phyloP scores from a whole-genome alignment of 2,329 filamentous ascomycete genomes.

The Mycogone perniciosa region DNA sequence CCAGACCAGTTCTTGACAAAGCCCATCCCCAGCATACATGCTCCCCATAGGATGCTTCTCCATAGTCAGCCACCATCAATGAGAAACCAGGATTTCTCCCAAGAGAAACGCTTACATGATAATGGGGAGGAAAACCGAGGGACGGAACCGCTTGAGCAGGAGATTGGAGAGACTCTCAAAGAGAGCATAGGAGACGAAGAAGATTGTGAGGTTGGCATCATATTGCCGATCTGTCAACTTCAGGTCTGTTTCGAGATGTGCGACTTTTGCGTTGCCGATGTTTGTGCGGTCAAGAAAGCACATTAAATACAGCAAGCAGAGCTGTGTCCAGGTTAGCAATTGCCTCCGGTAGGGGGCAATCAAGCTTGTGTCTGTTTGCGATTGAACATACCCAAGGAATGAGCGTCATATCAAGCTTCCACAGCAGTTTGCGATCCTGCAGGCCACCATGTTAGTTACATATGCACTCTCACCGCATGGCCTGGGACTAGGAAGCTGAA shows the following conservation, averaged over 20 bases:
- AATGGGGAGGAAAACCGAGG: slow-evolving; percentile 70
- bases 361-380: not conserved
- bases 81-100: not conserved
- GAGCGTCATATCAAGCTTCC: slow-evolving; percentile 54
- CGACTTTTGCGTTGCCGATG: slow-evolving; percentile 64
- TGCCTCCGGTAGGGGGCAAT: not conserved
- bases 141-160: slow-evolving; percentile 67
- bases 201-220: slow-evolving; percentile 71
- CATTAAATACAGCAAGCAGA: slow-evolving; percentile 66
- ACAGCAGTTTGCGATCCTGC: slow-evolving; percentile 55
- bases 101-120: slow-evolving; percentile 57
- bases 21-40: slow-evolving; percentile 63
- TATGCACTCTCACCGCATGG: not conserved
- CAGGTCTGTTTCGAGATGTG: slow-evolving; percentile 40
- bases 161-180: slow-evolving; percentile 77
- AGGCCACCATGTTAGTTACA: not conserved
- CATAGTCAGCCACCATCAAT: slow-evolving; percentile 16
- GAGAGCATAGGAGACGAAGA: slow-evolving; percentile 78
- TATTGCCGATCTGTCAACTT: slow-evolving; percentile 59
- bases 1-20: slow-evolving; percentile 57
- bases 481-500: not conserved
- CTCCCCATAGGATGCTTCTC: slow-evolving; percentile 56
- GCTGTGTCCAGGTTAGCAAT: slow-evolving; percentile 28
- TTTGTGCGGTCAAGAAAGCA: slow-evolving; percentile 74
- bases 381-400: slow-evolving; percentile 48